Conservation (phyloP, 2,329 filamentous ascomycete species). For the Talaromyces sp. region DNA sequence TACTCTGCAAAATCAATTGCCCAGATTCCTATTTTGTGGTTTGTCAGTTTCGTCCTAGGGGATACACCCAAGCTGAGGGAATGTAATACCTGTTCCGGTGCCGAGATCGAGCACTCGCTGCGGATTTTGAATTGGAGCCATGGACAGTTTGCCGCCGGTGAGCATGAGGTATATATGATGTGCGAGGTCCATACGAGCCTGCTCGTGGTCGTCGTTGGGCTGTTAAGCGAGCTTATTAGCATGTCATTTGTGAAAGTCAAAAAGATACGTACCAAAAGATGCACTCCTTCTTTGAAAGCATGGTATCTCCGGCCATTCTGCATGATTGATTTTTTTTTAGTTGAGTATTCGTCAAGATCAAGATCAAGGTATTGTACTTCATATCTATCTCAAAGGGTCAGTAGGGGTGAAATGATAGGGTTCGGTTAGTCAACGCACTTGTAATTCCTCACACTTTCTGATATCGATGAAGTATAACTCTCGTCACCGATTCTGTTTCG, state of each 20-base stretch:
- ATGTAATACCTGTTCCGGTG: conserved; percentile 27
- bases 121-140: conserved; percentile 14
- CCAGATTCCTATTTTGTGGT: conserved; percentile 25
- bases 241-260: not conserved
- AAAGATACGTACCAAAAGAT: conserved; percentile 12
- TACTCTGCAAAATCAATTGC: conserved; percentile 34
- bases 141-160: conserved; percentile 13
- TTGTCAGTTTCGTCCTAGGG: not conserved
- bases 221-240: not conserved
- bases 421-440: conserved; percentile 5
- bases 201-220: conserved; percentile 20
- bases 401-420: not conserved
- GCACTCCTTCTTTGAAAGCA: conserved; percentile 17
- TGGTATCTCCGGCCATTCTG: conserved; percentile 25
- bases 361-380: conserved; percentile 3
- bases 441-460: conserved; percentile 12
- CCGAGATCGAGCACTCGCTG: conserved; percentile 30
- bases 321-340: not conserved
- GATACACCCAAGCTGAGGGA: too few relatives aligned
- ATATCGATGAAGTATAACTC: conserved; percentile 13
- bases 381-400: conserved; percentile 4
- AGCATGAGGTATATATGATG: conserved; percentile 21
- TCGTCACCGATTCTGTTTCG: conserved; percentile 10
- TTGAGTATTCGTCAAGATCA: not conserved
- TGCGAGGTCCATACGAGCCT: conserved; percentile 17